phyloP scores from a whole-genome alignment of 2,329 filamentous ascomycete species.

The Claviceps sp. region DNA sequence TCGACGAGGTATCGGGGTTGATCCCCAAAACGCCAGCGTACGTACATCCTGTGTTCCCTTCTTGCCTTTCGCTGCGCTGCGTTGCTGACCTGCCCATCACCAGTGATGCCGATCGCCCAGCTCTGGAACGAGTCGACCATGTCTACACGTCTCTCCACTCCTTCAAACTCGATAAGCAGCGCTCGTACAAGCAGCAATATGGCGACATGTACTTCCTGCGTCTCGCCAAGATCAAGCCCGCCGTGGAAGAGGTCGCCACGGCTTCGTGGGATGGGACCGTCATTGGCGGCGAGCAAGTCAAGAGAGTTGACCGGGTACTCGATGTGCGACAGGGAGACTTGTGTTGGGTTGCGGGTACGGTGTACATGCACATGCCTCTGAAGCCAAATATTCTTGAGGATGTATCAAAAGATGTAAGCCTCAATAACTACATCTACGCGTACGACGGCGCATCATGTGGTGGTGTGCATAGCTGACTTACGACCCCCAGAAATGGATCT shows the following conservation, averaged over 20 bases:
- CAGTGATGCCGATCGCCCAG: constrained; percentile 22
- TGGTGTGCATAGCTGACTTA: not conserved
- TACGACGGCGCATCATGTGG: not conserved
- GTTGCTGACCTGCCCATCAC: not conserved
- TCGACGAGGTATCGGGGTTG: constrained; percentile 20
- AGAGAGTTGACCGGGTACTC: constrained; percentile 72
- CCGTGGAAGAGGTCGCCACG: constrained; percentile 59
- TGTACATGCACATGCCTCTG: constrained; percentile 93
- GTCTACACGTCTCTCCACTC: constrained; percentile 62
- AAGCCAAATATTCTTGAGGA: constrained; percentile 96
- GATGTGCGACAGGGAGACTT: constrained; percentile 92
- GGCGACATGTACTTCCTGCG: constrained; percentile 96
- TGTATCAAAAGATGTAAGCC: constrained; percentile 71
- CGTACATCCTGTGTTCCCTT: constrained; percentile 4
- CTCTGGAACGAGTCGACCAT: constrained; percentile 38
- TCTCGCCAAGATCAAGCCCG: constrained; percentile 73
- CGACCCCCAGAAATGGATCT: constrained; percentile 64
- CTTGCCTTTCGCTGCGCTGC: not conserved
- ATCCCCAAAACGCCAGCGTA: constrained; percentile 22
- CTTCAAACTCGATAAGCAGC: constrained; percentile 56
- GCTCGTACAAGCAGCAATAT: constrained; percentile 87
- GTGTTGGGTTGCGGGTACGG: constrained; percentile 88
- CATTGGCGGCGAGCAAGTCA: constrained; percentile 63
- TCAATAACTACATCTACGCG: not conserved
- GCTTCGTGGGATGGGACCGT: constrained; percentile 67